phyloP scores from a whole-genome alignment of 345 rosid species.

The Sonneratia caseolaris region DNA sequence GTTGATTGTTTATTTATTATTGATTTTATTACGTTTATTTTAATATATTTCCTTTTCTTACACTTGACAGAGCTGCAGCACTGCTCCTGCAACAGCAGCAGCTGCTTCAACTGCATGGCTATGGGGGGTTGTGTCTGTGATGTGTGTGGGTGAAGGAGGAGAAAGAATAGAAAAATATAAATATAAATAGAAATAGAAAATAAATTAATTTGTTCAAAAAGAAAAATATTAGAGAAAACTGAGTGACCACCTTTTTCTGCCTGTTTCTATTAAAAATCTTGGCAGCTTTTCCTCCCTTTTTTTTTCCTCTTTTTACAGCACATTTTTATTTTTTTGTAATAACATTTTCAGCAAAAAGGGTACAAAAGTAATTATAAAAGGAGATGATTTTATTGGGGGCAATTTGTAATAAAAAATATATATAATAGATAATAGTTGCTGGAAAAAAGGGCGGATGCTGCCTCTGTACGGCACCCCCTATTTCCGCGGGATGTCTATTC shows the following conservation, averaged over 20 bases:
- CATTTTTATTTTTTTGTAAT: neutral
- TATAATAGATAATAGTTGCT: too few species aligned
- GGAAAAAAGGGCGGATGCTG: neutral
- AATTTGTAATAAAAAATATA: too few species aligned
- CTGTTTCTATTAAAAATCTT: too few species aligned
- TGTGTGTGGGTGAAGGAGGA: neutral
- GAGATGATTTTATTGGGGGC: too few species aligned
- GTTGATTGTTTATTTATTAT: neutral
- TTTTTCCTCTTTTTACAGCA: neutral
- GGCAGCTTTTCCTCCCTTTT: too few species aligned
- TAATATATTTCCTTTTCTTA: neutral
- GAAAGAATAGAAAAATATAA: neutral
- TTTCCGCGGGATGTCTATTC: slow-evolving; percentile 57
- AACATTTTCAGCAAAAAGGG: too few species aligned
- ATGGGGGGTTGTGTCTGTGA: neutral
- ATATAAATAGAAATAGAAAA: neutral
- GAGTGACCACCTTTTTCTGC: too few species aligned
- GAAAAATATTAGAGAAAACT: too few species aligned
- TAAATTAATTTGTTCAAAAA: neutral
- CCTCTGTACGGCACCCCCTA: slow-evolving; percentile 36
- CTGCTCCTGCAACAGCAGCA: slow-evolving; percentile 16
- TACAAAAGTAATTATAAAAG: too few species aligned
- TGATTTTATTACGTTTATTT: neutral
- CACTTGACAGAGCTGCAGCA: slow-evolving; percentile 6
- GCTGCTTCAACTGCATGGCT: slow-evolving; percentile 12